Base-by-base conservation (phyloP, 2,329 filamentous ascomycete species). In the Aspergillus fischeri region DNA sequence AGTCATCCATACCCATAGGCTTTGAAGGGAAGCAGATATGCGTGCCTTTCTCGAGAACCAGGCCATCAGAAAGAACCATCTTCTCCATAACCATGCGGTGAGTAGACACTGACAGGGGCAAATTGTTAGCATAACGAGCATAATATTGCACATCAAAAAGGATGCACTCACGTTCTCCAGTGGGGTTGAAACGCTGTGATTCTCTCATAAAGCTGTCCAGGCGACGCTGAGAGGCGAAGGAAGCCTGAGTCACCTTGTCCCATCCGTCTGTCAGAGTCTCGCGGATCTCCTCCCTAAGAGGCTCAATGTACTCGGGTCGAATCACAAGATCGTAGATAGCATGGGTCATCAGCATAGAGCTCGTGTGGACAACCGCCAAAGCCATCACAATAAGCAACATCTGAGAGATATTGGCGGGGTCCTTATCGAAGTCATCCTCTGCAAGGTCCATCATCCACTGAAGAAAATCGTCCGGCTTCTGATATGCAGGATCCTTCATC, bases 311-410 rank as follows among this genome's bases (percentile, higher is more conserved):
- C 29, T 84, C 78, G 0, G 82, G 82, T 32, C 75, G 68, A 1
- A 77, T 70, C 0, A 79, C 77, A 1, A 86, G 65, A 61, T 82
- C 79, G 62, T 80, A 84, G 21, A 86, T 73, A 54, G 76, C 54
- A 75, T 83, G 68, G 5, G 64, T 68, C 55, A 70, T 57, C 1
- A 66, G 60, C 57, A 68, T 68, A 1, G 68, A 63, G 28, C 65
- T 68, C 5, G 69, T 70, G 42, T 71, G 67, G 4, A 68, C 60
- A 28, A 69, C 62, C 1, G 66, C 67, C 49, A 71, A 44, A 49
- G 64, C 67, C 41, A 68, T 67, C 14, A 70, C 51, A 8, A 67
- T 56, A 41, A 71, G 54, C 47, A 70, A 56, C 32, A 65, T 65
- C 45, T 69, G 65, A 1, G 68, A 64, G 29, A 71, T 54, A 5